These are phyloP conservation scores for Lupinus albus DNA, from an alignment of 306 rosid species.

Conservation along the genomic window DNA sequence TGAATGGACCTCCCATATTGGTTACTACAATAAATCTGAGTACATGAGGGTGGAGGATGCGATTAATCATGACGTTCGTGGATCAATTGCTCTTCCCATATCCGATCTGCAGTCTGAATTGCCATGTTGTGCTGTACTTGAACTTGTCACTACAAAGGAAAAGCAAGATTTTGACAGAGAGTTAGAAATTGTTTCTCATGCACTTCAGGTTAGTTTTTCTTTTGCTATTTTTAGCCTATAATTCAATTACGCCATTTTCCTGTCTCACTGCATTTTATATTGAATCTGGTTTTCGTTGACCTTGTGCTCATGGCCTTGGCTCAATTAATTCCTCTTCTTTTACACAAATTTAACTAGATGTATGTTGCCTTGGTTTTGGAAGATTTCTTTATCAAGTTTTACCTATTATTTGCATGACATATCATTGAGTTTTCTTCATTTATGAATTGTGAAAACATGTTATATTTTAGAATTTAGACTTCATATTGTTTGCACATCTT, in stretches of 20 bases:
- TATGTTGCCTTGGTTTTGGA: neutral
- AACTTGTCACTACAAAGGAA: conserved; percentile 79
- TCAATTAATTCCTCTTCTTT: neutral
- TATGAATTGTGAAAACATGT: conserved; percentile 10
- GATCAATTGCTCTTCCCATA: conserved; percentile 84
- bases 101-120: conserved; percentile 47
- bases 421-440: conserved; percentile 1
- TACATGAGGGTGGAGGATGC: conserved; percentile 82
- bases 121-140: conserved; percentile 82
- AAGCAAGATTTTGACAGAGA: conserved; percentile 75
- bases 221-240: conserved; percentile 5
- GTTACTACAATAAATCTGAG: conserved; percentile 72
- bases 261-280: conserved; percentile 1
- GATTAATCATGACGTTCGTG: conserved; percentile 68
- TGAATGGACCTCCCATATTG: conserved; percentile 94
- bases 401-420: neutral
- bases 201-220: conserved; percentile 67
- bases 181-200: conserved; percentile 68
- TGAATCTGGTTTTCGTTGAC: conserved; percentile 11
- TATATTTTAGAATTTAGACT: conserved; percentile 15
- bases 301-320: neutral
- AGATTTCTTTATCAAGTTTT: neutral
- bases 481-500: neutral
- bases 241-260: neutral
- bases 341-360: neutral